Conservation (phyloP, 805 yeast species). For the Danielozyma ontarioensis region DNA sequence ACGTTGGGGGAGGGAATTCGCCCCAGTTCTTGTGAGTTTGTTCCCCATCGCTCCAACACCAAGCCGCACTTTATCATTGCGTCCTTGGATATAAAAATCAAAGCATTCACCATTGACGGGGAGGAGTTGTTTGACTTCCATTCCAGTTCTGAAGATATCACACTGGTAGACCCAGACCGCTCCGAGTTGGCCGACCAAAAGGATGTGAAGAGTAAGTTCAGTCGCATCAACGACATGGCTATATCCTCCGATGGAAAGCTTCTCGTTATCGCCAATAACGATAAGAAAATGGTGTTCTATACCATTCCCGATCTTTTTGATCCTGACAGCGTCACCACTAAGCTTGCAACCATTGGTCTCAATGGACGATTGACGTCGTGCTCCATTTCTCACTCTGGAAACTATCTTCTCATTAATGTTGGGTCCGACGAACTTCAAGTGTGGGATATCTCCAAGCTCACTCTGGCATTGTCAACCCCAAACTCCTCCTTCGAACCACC, state of each 20-base stretch:
- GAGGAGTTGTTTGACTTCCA: slow-evolving; percentile 39
- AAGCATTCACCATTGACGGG: slow-evolving; percentile 35
- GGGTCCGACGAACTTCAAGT: slow-evolving; percentile 74
- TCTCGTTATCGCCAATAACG: slow-evolving; percentile 61
- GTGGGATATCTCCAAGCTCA: slow-evolving; percentile 57
- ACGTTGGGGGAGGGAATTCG: slow-evolving; percentile 36
- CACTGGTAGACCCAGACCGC: slow-evolving; percentile 1
- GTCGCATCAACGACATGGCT: slow-evolving; percentile 63
- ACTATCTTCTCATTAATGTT: slow-evolving; percentile 55
- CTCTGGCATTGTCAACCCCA: slow-evolving; percentile 2
- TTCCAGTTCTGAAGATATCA: slow-evolving; percentile 25
- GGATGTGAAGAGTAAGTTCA: slow-evolving; percentile 21
- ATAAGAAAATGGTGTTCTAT: slow-evolving; percentile 56
- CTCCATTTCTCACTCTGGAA: slow-evolving; percentile 49
- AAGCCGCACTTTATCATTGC: slow-evolving; percentile 59
- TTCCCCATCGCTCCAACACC: slow-evolving; percentile 36
- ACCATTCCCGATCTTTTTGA: slow-evolving; percentile 38
- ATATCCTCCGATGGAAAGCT: slow-evolving; percentile 59
- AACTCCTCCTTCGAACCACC: slow-evolving; percentile 31
- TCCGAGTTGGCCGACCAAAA: slow-evolving; percentile 8
- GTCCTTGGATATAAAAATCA: slow-evolving; percentile 63
- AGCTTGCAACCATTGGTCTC: slow-evolving; percentile 43
- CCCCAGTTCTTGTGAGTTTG: slow-evolving; percentile 59
- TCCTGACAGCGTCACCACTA: slow-evolving; percentile 27
- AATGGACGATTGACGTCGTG: slow-evolving; percentile 63